phyloP scores from a whole-genome alignment of 1,139 yeast species.

The Hansenula sp. region DNA sequence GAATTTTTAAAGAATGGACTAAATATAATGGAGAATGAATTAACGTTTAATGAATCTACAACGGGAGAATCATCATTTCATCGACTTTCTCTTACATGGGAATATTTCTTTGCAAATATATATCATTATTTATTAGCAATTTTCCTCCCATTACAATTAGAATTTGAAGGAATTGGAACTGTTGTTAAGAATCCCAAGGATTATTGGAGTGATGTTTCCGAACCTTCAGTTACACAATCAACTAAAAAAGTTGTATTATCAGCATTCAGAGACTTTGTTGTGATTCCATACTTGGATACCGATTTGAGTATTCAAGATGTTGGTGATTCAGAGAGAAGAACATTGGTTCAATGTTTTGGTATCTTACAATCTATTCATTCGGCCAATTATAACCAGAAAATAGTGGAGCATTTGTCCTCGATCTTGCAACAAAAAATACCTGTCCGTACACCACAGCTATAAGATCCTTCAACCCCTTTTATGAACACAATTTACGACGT shows the following conservation, averaged over 20 bases:
- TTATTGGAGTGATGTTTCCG: constrained; percentile 33
- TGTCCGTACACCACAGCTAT: not conserved
- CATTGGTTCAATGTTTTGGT: constrained; percentile 53
- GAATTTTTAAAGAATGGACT: constrained; percentile 43
- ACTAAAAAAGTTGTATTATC: constrained; percentile 30
- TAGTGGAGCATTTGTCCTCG: constrained; percentile 36
- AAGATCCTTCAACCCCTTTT: not conserved
- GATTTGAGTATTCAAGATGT: constrained; percentile 28
- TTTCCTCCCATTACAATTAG: constrained; percentile 54
- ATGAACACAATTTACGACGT: not conserved
- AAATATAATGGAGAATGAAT: constrained; percentile 35
- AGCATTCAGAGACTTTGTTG: constrained; percentile 45
- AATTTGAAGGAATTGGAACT: constrained; percentile 35
- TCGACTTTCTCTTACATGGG: constrained; percentile 46
- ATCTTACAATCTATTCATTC: constrained; percentile 46
- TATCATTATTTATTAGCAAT: constrained; percentile 57
- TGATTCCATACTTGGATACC: constrained; percentile 41
- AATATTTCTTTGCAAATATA: constrained; percentile 45
- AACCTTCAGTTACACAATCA: constrained; percentile 21
- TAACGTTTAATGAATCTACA: constrained; percentile 21
- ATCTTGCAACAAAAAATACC: constrained; percentile 11
- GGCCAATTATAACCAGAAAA: constrained; percentile 45
- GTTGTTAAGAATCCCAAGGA: constrained; percentile 22
- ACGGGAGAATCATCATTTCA: constrained; percentile 26
- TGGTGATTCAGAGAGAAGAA: constrained; percentile 30